Evolutionary conservation across 371 early-diverging fungal genomes (phyloP), one percentile per base, ranked within the genome.

Genomic region (Mortierella sp.): DNA sequence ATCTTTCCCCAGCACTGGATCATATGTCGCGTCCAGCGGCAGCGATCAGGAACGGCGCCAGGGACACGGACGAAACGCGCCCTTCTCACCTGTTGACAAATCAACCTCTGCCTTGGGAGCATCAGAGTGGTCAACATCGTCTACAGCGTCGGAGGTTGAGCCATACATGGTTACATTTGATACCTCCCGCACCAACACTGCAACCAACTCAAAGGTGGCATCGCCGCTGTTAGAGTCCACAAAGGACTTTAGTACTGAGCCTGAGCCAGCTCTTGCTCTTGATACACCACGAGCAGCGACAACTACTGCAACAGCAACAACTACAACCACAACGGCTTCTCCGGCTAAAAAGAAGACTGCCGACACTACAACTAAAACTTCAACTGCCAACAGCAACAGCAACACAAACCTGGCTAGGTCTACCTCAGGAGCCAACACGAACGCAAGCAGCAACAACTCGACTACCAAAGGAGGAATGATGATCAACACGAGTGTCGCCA

Each of bases 1-100:
- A 32, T 83, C 84, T 29, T 83, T 83, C n/a, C 84, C 84, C 7
- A 83, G 84, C 54, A 83, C 84, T n/a, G 77, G 79, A 38, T 85
- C 85, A 0, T 81, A 85, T 71, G 44, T 76, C 18, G 79, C 82
- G n/a, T 85, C 85, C 0, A 83, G 84, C 49, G 84, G 80, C 8
- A 80, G 84, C 35, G 84, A 83, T 46, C 73, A 65, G 32, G 76
- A 76, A 27, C 74, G 27, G 43, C 68, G 68, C 24, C 68, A 68
- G 41, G 68, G 68, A 18, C 68, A 27, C 41, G 74, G 74, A 7
- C 43, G 54, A 58, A 27, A 43, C 43, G 56, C 56, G 16, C 14
- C 43, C 6, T 44, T 74, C 16, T 74, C 74, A n/a, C 74, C 74
- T 10, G 8, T 41, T 5, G 74, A 58, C 7, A 27, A 74, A 18